Percentiles rank a stretch among this genome's conserved stretches.
phyloP scores from a whole-genome alignment of 1,284 basidiomycete species.

The Lentinula novae-zelandiae region DNA sequence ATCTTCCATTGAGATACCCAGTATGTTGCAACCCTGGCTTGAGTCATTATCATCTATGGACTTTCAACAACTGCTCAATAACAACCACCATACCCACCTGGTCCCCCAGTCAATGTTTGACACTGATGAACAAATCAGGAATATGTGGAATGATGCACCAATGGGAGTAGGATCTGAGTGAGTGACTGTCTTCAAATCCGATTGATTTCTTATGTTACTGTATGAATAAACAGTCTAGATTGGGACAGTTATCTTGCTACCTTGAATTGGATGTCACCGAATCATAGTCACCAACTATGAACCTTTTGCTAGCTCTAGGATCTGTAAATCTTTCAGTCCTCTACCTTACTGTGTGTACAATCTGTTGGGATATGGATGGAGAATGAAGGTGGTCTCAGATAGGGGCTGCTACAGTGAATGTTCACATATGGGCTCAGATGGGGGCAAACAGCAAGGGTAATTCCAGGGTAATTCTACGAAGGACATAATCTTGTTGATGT shows the following conservation, averaged over 20 bases:
- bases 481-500: no score
- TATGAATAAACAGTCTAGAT: background rate
- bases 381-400: background rate
- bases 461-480: no score
- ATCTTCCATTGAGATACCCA: background rate
- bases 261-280: constrained; percentile 4
- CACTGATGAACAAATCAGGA: background rate
- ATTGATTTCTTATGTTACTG: background rate
- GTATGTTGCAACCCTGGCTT: background rate
- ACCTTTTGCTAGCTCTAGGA: background rate
- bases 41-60: background rate
- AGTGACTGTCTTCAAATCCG: background rate
- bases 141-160: constrained; percentile 9
- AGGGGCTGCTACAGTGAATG: no score
- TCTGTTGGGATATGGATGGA: background rate
- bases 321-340: background rate
- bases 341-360: background rate
- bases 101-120: background rate
- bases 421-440: no score
- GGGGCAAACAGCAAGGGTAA: no score
- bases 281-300: background rate
- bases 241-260: background rate
- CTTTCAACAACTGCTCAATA: background rate
- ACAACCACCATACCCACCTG: background rate
- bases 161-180: constrained; percentile 3